Evolutionary conservation across 2,329 filamentous ascomycete genomes (phyloP).

Genomic region (Colletotrichum australisinense): DNA sequence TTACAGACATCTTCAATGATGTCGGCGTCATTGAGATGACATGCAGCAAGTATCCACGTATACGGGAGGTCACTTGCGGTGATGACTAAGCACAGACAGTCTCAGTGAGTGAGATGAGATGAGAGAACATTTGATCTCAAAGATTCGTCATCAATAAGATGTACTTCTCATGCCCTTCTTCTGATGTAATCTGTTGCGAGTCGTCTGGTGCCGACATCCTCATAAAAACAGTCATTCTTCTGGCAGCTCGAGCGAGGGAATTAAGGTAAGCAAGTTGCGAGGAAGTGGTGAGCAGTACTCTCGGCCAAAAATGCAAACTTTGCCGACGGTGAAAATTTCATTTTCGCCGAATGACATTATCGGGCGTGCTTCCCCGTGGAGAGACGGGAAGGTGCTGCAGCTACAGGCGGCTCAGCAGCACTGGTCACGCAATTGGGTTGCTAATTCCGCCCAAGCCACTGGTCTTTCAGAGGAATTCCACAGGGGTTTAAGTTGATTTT

Average conservation of each 20-base stretch:
- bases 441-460: constrained; percentile 10
- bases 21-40: not conserved
- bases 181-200: not conserved
- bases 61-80: not conserved
- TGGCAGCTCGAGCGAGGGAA: not conserved
- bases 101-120: not conserved
- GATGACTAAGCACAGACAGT: not conserved
- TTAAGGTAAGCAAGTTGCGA: not conserved
- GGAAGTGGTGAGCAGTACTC: not conserved
- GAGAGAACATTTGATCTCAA: not conserved
- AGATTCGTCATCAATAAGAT: not conserved
- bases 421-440: constrained; percentile 5
- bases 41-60: not conserved
- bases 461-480: not conserved
- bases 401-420: constrained; percentile 5
- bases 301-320: not conserved
- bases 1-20: not conserved
- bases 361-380: not conserved
- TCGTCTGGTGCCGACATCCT: not conserved
- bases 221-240: no score
- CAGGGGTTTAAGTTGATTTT: constrained; percentile 8
- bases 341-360: constrained; percentile 10
- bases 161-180: not conserved
- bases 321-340: constrained; percentile 22
- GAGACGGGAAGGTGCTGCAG: constrained; percentile 3